Evolutionary conservation across 768 basidiomycete species (phyloP), one percentile per base, ranked within the genome.

Genomic region (Naganishia kalamii): DNA sequence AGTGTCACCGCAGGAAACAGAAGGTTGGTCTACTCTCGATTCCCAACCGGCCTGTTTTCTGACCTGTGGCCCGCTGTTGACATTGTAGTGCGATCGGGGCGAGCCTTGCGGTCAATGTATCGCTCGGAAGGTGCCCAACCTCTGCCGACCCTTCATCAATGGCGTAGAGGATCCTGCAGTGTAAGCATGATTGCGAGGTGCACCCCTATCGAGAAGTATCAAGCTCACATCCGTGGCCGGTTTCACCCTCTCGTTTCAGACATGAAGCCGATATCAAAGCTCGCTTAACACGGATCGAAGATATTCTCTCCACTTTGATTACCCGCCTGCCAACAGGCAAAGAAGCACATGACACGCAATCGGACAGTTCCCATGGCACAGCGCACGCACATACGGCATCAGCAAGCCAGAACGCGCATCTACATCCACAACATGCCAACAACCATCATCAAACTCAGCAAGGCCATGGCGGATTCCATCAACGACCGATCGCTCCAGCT

Each of bases 141-240:
- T 79, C 2, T 79, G 78, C 61, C 52, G 78, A 59, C 76, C 76
- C 7, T 79, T 79, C 67, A 65, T 79, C 40, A 78, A 77, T 65
- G 76, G 76, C 4, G 74, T 71, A 4, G 76, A 79, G 50, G 78
- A 77, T 68, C 74, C 77, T 0, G 68, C 69, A 17, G 60, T 65
- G 75, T 75, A 35, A 66, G 74, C n/a, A n/a, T n/a, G n/a, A n/a
- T n/a, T n/a, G n/a, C n/a, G n/a, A n/a, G n/a, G n/a, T n/a, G n/a
- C n/a, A n/a, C n/a, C n/a, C n/a, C n/a, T n/a, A n/a, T n/a, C n/a
- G n/a, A n/a, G n/a, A n/a, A n/a, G n/a, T n/a, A n/a, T n/a, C n/a
- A n/a, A n/a, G n/a, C n/a, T n/a, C n/a, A n/a, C n/a, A n/a, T n/a
- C n/a, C n/a, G n/a, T n/a, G n/a, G n/a, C n/a, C n/a, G n/a, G n/a